Conservation (phyloP, 2,329 filamentous ascomycete species). For the Ophiocordyceps australis region DNA sequence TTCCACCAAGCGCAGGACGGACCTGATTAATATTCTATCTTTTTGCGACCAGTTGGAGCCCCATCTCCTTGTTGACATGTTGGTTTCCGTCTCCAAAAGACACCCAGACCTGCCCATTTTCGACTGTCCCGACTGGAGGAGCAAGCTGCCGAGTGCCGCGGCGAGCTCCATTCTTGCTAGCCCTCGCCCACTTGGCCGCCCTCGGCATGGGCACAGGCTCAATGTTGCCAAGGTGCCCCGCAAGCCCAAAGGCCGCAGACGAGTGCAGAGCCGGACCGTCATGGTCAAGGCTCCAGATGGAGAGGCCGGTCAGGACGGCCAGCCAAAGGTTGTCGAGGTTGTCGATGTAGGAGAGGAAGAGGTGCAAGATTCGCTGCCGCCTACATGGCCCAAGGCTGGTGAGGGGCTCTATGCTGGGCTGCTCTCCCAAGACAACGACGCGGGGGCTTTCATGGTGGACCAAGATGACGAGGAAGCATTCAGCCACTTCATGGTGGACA, state of each 20-base stretch:
- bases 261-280: constrained; percentile 12
- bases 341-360: constrained; percentile 12
- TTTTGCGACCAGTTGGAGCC: constrained; percentile 22
- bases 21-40: constrained; percentile 20
- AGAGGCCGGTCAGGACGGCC: constrained; percentile 10
- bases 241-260: constrained; percentile 13
- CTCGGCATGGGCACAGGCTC: constrained; percentile 12
- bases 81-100: constrained; percentile 21
- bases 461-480: constrained; percentile 23
- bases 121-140: constrained; percentile 20
- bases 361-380: constrained; percentile 17
- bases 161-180: too few relatives aligned
- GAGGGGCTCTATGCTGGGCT: constrained; percentile 20
- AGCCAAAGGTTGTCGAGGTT: constrained; percentile 1
- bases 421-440: constrained; percentile 18
- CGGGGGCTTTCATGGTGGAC: constrained; percentile 15
- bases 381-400: constrained; percentile 20
- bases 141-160: constrained; percentile 2
- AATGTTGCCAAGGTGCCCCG: constrained; percentile 9
- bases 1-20: constrained; percentile 14
- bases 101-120: constrained; percentile 24
- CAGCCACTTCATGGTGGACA: constrained; percentile 22
- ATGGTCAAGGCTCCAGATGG: constrained; percentile 10
- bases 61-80: constrained; percentile 20
- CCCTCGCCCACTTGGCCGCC: constrained; percentile 5